phyloP scores from a whole-genome alignment of 805 yeast species.

The Isabelozyma gotoi region DNA sequence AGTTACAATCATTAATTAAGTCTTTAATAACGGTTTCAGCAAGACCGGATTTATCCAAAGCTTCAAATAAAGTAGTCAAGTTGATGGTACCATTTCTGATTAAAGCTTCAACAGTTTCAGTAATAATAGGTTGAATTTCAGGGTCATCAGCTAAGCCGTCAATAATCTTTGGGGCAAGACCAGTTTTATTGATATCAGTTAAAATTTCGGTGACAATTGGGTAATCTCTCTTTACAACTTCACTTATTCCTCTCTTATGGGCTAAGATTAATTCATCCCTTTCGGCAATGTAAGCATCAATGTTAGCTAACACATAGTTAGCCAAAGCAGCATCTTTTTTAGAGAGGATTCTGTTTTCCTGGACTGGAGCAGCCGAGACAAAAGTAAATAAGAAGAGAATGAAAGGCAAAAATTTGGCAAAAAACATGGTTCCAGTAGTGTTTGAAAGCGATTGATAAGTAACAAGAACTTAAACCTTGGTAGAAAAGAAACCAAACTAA shows the following conservation, averaged over 20 bases:
- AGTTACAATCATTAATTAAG: conserved; percentile 36
- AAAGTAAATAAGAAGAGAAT: too few species aligned
- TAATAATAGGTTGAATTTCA: conserved; percentile 27
- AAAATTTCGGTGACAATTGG: conserved; percentile 42
- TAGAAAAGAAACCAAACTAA: too few species aligned
- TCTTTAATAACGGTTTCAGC: conserved; percentile 34
- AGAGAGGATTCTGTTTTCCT: too few species aligned
- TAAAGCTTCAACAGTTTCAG: conserved; percentile 23
- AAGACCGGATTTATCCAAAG: conserved; percentile 43
- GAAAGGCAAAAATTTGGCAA: too few species aligned
- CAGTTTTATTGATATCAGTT: conserved; percentile 33
- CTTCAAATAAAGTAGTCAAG: conserved; percentile 34
- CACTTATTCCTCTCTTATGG: too few species aligned
- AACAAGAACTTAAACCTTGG: too few species aligned
- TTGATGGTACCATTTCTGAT: conserved; percentile 33
- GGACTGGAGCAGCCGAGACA: too few species aligned
- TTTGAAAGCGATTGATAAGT: too few species aligned
- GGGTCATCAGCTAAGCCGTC: conserved; percentile 31
- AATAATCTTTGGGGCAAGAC: conserved; percentile 37
- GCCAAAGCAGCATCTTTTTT: conserved; percentile 20
- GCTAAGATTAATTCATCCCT: conserved; percentile 22
- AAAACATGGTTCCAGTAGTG: too few species aligned
- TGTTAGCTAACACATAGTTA: conserved; percentile 23
- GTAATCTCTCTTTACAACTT: conserved; percentile 35
- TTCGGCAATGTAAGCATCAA: conserved; percentile 29